Conservation (phyloP, 192 early-diverging fungal genomes). For the Coemansia interrupta region DNA sequence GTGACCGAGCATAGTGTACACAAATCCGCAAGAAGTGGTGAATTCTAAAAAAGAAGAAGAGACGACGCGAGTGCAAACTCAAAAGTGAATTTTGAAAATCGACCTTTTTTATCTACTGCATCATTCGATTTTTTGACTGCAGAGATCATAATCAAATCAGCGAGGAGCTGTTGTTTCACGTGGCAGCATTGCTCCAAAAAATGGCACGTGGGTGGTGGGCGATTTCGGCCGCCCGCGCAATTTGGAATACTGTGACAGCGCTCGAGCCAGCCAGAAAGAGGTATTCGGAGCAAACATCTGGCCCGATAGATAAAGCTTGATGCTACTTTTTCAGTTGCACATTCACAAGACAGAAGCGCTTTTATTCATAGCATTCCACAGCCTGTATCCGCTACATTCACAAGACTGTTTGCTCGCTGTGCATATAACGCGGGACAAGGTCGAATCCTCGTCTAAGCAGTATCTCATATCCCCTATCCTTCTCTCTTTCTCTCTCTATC, state of each 20-base stretch:
- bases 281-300: neutral
- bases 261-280: no score
- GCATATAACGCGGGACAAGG: neutral
- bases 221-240: no score
- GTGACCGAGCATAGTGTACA: slow-evolving; percentile 1
- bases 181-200: no score
- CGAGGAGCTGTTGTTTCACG: no score
- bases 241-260: no score
- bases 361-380: no score
- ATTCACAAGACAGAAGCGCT: neutral
- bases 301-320: neutral
- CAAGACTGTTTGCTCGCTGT: neutral
- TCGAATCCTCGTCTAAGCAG: neutral
- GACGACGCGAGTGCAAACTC: neutral
- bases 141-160: no score
- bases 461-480: no score
- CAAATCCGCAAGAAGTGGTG: neutral
- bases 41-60: neutral
- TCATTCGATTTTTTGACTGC: no score
- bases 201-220: no score
- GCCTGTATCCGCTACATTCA: neutral
- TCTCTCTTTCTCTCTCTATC: no score
- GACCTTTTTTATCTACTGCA: no score
- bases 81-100: neutral
- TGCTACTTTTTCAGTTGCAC: neutral